phyloP scores from a whole-genome alignment of 306 rosid genomes.

The Neltuma alba region DNA sequence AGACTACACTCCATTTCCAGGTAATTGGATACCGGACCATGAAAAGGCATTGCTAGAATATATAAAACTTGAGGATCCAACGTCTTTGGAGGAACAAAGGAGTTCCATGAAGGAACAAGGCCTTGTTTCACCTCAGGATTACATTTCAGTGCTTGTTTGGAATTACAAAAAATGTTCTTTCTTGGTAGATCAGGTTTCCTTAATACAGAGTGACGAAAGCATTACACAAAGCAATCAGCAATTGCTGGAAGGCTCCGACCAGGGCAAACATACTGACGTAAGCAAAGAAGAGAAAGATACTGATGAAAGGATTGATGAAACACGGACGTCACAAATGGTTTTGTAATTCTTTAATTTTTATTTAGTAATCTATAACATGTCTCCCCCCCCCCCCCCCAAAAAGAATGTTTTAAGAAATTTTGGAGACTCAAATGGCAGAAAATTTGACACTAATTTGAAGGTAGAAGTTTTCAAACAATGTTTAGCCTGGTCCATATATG shows the following conservation, averaged over 20 bases:
- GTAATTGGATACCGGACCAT: constrained; percentile 89
- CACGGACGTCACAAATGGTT: constrained; percentile 47
- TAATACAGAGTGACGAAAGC: constrained; percentile 36
- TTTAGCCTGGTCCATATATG: too few relatives aligned
- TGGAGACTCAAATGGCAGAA: background rate
- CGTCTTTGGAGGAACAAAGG: constrained; percentile 72
- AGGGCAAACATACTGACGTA: constrained; percentile 39
- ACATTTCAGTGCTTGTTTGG: constrained; percentile 97
- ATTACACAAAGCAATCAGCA: constrained; percentile 36
- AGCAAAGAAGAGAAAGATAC: constrained; percentile 46
- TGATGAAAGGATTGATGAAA: constrained; percentile 42
- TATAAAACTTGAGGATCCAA: constrained; percentile 80
- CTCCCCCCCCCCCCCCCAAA: too few relatives aligned
- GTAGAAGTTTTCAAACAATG: background rate
- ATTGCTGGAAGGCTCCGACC: constrained; percentile 47
- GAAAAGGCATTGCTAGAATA: constrained; percentile 85
- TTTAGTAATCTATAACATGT: constrained; percentile 8
- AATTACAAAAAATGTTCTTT: constrained; percentile 79
- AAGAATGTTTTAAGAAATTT: constrained; percentile 17
- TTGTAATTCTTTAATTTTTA: constrained; percentile 29
- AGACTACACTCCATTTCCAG: constrained; percentile 85
- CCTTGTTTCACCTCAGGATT: constrained; percentile 90
- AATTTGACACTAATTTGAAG: background rate
- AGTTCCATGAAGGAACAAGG: constrained; percentile 71
- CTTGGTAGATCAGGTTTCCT: constrained; percentile 58